Percentiles rank a stretch among this genome's conserved stretches.
These are phyloP conservation scores for Onygena corvina DNA, from an alignment of 2,329 filamentous ascomycete species.

Conservation along the genomic window DNA sequence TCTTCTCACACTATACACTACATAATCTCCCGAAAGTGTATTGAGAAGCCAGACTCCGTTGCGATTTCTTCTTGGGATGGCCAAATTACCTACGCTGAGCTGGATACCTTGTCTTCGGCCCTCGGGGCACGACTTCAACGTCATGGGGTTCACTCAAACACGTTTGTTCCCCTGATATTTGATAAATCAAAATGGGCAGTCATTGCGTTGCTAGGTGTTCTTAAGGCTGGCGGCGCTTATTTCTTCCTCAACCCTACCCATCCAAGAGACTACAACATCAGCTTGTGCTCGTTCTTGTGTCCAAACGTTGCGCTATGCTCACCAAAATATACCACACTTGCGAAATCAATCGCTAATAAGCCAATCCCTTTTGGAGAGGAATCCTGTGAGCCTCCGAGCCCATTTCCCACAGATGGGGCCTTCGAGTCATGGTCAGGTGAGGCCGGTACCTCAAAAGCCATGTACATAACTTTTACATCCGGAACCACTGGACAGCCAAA, in stretches of 20 bases:
- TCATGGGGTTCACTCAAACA: constrained; percentile 8
- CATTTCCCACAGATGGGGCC: neutral
- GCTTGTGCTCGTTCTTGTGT: constrained; percentile 10
- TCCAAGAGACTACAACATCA: constrained; percentile 2
- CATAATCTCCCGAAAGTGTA: neutral
- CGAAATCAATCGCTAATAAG: neutral
- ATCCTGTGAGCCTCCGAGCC: too few species aligned
- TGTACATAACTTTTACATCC: too few species aligned
- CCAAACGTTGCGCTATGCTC: constrained; percentile 11
- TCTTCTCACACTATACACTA: constrained; percentile 30
- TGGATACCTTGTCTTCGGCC: constrained; percentile 17
- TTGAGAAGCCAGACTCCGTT: constrained; percentile 9
- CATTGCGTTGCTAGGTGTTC: constrained; percentile 12
- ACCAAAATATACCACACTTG: neutral
- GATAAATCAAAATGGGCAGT: constrained; percentile 14
- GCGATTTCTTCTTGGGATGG: constrained; percentile 19
- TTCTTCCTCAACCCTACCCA: constrained; percentile 9
- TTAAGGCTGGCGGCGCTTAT: constrained; percentile 17
- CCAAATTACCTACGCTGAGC: constrained; percentile 12
- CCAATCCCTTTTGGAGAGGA: neutral
- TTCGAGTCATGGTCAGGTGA: neutral
- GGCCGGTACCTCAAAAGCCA: neutral
- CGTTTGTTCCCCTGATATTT: constrained; percentile 11
- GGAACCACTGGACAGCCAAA: constrained; percentile 2
- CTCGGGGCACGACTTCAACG: constrained; percentile 8